Base-by-base conservation (phyloP, 2,329 filamentous ascomycete genomes). In the Pseudodiploospora longispora region DNA sequence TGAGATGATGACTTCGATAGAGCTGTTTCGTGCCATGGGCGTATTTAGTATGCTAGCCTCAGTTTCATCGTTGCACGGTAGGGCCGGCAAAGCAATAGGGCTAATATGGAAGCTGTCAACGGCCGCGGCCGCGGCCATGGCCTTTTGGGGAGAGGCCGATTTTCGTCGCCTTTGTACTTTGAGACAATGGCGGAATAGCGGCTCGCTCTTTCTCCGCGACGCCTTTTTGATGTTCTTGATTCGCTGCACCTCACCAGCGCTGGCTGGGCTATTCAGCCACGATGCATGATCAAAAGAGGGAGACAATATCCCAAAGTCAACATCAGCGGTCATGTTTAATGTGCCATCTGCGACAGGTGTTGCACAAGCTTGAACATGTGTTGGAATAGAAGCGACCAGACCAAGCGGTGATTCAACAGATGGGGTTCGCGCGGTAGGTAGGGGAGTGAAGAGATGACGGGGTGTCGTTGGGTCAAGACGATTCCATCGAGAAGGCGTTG, bases 161-260 rank as follows among this genome's bases (percentile, higher is more conserved):
- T 50, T 51, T 19, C 59, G 58, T 12, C 56, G 58, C 3, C 52
- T 47, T 38, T 46, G 40, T 50, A 53, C 5, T 46, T 45, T 41
- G 54, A 43, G 35, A 43, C 49, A 40, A 51, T 55, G 42, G 31
- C 57, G 58, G n/a, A 61, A 38, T 27, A 64, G 51, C 27, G 63
- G 63, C 45, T 66, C 63, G 37, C 63, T 66, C 30, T 54, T 59
- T 31, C 63, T 52, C n/a, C 61, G 60, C 9, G 52, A 52, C 7
- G 47, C 45, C 19, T 52, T 45, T 32, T 52, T 59, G 27, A 52
- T 41, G 28, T 50, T 52, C 42, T 48, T 47, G 27, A 54, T 54
- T n/a, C 55, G 51, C 19, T 50, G 48, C 27, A 53, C 48, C 33
- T 56, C 51, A 2, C 43, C 51, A 2, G 46, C 42, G n/a, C 54